These are phyloP conservation scores for Citrus reticulata DNA, from an alignment of 345 rosid species.

Conservation along the genomic window DNA sequence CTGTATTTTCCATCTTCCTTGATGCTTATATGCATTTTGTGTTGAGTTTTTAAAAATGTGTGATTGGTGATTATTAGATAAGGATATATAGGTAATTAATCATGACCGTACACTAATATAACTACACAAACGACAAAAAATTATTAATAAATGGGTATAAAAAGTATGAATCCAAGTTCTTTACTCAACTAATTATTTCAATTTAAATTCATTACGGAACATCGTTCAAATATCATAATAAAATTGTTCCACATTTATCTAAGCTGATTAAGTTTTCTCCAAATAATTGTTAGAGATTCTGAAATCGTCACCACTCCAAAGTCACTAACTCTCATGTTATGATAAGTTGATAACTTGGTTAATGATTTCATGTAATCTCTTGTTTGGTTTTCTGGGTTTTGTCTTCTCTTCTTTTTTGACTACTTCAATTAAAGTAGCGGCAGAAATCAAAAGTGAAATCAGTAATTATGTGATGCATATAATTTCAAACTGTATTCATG, in stretches of 20 bases:
- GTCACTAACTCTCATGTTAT: neutral
- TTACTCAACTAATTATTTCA: too few relatives aligned
- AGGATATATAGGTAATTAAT: too few relatives aligned
- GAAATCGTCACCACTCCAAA: neutral
- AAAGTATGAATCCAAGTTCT: too few relatives aligned
- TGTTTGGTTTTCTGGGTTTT: neutral
- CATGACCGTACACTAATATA: too few relatives aligned
- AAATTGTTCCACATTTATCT: accelerated
- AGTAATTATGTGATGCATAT: neutral
- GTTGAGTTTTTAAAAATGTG: too few relatives aligned
- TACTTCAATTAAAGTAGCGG: neutral
- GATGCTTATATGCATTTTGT: too few relatives aligned
- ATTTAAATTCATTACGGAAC: too few relatives aligned
- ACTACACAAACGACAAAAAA: too few relatives aligned
- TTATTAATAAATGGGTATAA: too few relatives aligned
- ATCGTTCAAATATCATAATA: too few relatives aligned
- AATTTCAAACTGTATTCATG: neutral
- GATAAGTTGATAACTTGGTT: neutral
- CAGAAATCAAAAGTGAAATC: neutral
- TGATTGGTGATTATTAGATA: too few relatives aligned
- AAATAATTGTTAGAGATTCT: neutral
- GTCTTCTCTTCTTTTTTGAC: neutral
- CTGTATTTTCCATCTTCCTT: too few relatives aligned
- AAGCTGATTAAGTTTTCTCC: neutral
- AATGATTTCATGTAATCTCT: neutral